Base-by-base conservation (phyloP, 495 filamentous ascomycete genomes). In the Daldinia bambusicola region DNA sequence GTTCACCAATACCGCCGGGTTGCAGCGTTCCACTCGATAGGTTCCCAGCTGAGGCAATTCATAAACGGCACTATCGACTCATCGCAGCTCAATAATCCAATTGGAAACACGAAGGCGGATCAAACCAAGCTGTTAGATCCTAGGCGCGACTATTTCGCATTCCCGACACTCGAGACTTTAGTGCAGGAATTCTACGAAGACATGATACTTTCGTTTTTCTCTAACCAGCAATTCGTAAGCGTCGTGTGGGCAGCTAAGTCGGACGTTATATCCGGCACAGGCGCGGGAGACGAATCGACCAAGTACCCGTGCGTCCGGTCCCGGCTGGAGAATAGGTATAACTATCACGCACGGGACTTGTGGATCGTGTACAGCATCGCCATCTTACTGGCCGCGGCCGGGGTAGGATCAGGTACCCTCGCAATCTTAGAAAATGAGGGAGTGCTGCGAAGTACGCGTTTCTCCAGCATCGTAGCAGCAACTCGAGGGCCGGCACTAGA, bases 301-400 rank as follows among this genome's bases (percentile, higher is more conserved):
- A 55, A 10, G 14, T 80, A 79, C 51, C 78, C 80, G 1, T 82
- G 80, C 61, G 51, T 61, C 10, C 69, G 72, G 48, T 75, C 71
- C 10, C 59, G 77, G 36, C 67, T 58, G 30, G 74, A 74, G 48
- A 77, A 79, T 52, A 43, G 74, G 36, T 82, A 52, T 22, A 52
- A n/a, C 50, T 82, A 78, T 26, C 74, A 78, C 61, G 71, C 59
- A 30, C 66, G 75, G 18, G 75, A 80, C 51, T 66, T 82, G 34
- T 82, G 80, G 78, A 78, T 81, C 40, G 79, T 81, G 16, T 82
- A 82, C 22, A 52, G 70, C 31, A 70, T 81, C 22, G 60, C 75
- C 7, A 76, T 80, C 38, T n/a, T 71, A 36, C 63, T 80, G 22
- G 72, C 71, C 2, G 40, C 72, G 14, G 58, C 51, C 2, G 79